Evolutionary conservation across 495 filamentous ascomycete genomes (phyloP).

Genomic region (Penicillium nucicola): DNA sequence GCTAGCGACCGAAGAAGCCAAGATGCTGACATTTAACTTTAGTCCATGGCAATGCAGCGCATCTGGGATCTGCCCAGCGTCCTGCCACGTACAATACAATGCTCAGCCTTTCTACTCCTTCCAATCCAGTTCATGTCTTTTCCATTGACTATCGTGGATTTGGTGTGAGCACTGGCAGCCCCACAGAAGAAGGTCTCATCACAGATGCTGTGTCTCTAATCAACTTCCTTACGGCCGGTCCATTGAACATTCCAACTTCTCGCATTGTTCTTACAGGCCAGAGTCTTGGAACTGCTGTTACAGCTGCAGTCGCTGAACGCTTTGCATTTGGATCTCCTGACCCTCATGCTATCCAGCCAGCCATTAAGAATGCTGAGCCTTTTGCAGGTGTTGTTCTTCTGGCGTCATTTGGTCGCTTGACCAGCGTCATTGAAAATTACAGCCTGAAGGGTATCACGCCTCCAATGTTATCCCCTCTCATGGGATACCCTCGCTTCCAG

Average conservation of each 20-base stretch:
- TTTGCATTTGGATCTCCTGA: conserved; percentile 51
- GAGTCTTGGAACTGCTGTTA: conserved; percentile 84
- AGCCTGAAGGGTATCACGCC: conserved; percentile 73
- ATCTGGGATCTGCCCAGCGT: conserved; percentile 43
- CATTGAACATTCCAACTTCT: conserved; percentile 54
- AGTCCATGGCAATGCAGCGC: conserved; percentile 51
- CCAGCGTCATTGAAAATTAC: conserved; percentile 68
- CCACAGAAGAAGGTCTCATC: conserved; percentile 79
- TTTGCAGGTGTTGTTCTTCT: conserved; percentile 77
- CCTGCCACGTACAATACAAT: conserved; percentile 41
- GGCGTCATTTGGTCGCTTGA: conserved; percentile 73
- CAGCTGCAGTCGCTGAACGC: conserved; percentile 64
- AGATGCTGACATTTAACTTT: neutral
- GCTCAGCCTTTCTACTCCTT: conserved; percentile 42
- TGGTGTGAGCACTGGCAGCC: conserved; percentile 73
- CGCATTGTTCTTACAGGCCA: conserved; percentile 84
- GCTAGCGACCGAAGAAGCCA: neutral
- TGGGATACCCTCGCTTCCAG: conserved; percentile 50
- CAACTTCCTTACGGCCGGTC: conserved; percentile 50
- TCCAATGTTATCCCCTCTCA: conserved; percentile 74
- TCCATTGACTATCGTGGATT: conserved; percentile 89
- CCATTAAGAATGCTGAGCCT: conserved; percentile 37
- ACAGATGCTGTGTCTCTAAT: conserved; percentile 71
- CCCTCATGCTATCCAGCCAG: conserved; percentile 32
- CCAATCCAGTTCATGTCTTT: conserved; percentile 60